Evolutionary conservation across 768 basidiomycete species (phyloP).

Genomic region (Suillus clintonianus): DNA sequence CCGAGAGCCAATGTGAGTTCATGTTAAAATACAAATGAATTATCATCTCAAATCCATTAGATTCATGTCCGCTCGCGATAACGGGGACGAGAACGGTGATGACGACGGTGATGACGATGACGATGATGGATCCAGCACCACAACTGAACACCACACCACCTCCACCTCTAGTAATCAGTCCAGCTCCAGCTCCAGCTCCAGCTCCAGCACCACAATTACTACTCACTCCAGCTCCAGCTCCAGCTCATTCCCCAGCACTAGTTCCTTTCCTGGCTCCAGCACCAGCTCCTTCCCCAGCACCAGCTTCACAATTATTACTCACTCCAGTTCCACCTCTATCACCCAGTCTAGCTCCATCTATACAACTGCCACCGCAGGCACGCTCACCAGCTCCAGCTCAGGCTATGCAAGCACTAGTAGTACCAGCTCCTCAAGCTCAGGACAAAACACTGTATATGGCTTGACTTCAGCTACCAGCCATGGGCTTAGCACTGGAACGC

Average conservation of each 20-base stretch:
- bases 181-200: too few relatives aligned
- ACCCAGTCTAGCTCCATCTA: neutral
- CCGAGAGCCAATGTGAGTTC: conserved; percentile 6
- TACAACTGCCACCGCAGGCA: neutral
- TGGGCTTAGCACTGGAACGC: conserved; percentile 14
- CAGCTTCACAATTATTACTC: neutral
- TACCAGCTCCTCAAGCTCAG: neutral
- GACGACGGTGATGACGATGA: neutral
- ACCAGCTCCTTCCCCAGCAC: neutral
- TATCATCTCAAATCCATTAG: neutral
- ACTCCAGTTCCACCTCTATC: neutral
- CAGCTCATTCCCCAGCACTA: too few relatives aligned
- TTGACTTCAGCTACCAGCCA: conserved; percentile 2
- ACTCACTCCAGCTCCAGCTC: neutral
- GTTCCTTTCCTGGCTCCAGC: neutral
- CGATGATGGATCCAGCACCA: neutral
- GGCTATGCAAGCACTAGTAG: conserved; percentile 1
- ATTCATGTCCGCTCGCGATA: neutral
- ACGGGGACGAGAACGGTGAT: neutral
- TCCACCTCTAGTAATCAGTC: neutral
- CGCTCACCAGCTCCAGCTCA: conserved; percentile 1
- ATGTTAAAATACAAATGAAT: neutral
- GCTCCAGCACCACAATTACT: neutral
- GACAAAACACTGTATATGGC: neutral
- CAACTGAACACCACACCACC: neutral